phyloP scores from a whole-genome alignment of 306 rosid genomes.

The Corylus americana region DNA sequence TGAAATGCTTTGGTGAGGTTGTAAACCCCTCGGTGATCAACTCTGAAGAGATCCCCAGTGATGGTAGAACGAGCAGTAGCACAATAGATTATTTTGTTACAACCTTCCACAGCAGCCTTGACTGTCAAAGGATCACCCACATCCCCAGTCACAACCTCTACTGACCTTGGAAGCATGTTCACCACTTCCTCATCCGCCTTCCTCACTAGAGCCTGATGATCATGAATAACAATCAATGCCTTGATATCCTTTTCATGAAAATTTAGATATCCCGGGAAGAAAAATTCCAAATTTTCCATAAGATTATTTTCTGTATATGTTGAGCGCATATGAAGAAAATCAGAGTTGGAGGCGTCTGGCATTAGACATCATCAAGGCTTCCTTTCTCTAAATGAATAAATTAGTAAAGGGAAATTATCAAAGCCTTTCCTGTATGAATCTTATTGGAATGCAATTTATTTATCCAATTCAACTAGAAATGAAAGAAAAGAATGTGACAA shows the following conservation, averaged over 20 bases:
- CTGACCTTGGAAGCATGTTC: slow-evolving; percentile 87
- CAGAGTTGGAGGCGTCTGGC: too few species aligned
- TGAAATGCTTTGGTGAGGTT: slow-evolving; percentile 89
- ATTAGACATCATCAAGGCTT: neutral
- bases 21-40: slow-evolving; percentile 84
- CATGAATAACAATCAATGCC: slow-evolving; percentile 7
- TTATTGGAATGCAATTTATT: too few species aligned
- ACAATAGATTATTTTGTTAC: slow-evolving; percentile 84
- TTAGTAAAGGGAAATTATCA: neutral
- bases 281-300: neutral
- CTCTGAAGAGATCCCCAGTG: slow-evolving; percentile 87
- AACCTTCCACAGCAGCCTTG: slow-evolving; percentile 66
- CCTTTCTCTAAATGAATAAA: neutral
- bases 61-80: slow-evolving; percentile 94
- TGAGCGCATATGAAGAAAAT: too few species aligned
- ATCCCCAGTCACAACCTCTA: slow-evolving; percentile 76
- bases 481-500: slow-evolving; percentile 4
- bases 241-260: neutral
- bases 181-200: slow-evolving; percentile 64
- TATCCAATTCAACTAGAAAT: too few species aligned
- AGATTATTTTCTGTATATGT: neutral
- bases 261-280: neutral
- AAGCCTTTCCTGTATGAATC: too few species aligned
- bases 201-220: slow-evolving; percentile 79
- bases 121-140: slow-evolving; percentile 82